A percentile compares a stretch with the other conserved stretches of the same genome.
phyloP scores from a whole-genome alignment of 1,139 yeast species.

The Yamadazyma aaseri region DNA sequence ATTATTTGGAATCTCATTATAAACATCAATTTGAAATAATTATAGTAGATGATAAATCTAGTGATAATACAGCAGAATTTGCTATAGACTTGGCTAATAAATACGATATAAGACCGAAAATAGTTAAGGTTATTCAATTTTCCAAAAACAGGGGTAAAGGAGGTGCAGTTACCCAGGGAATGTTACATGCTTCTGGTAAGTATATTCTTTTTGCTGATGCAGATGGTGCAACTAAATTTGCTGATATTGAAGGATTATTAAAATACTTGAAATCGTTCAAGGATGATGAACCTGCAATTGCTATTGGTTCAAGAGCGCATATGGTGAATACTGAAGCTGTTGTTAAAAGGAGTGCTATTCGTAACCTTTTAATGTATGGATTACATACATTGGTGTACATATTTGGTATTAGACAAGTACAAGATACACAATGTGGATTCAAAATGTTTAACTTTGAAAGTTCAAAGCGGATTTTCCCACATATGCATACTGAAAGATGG shows the following conservation, averaged over 20 bases:
- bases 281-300: slow-evolving; percentile 51
- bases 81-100: slow-evolving; percentile 66
- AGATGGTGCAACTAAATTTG: slow-evolving; percentile 89
- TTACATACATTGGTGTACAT: slow-evolving; percentile 81
- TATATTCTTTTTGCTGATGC: slow-evolving; percentile 92
- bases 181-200: slow-evolving; percentile 71
- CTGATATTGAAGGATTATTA: slow-evolving; percentile 61
- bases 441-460: slow-evolving; percentile 80
- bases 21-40: slow-evolving; percentile 63
- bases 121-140: slow-evolving; percentile 66
- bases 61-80: slow-evolving; percentile 72
- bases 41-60: slow-evolving; percentile 89
- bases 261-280: slow-evolving; percentile 27
- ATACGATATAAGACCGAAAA: slow-evolving; percentile 53
- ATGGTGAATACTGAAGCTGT: slow-evolving; percentile 97
- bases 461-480: slow-evolving; percentile 69
- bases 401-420: slow-evolving; percentile 83
- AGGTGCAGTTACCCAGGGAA: slow-evolving; percentile 96
- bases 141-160: slow-evolving; percentile 89
- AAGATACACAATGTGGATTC: slow-evolving; percentile 97
- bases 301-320: slow-evolving; percentile 94
- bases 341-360: slow-evolving; percentile 81
- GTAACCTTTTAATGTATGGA: slow-evolving; percentile 92
- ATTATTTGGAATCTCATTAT: slow-evolving; percentile 43
- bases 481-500: slow-evolving; percentile 97